A percentile compares a stretch with the other conserved stretches of the same genome.
Evolutionary conservation across 148 eudicot species (phyloP).

Genomic region (Vaccinium myrtillus): DNA sequence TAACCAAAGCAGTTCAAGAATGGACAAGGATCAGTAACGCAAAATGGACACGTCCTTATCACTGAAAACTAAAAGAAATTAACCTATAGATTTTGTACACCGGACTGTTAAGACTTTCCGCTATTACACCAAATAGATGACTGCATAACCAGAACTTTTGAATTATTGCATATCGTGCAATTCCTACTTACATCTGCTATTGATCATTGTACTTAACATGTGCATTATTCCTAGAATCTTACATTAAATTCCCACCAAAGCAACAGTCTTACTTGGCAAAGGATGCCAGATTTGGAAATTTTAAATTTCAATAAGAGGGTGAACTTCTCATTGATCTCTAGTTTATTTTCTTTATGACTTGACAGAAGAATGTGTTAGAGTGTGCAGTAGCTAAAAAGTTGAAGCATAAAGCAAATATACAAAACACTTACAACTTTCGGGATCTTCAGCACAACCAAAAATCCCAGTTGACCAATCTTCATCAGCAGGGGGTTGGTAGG

Average conservation of each 20-base stretch:
- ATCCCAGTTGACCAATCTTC: constrained; percentile 56
- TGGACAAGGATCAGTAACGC: background rate
- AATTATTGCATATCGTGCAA: background rate
- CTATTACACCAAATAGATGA: background rate
- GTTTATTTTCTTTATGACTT: background rate
- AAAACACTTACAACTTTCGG: constrained; percentile 38
- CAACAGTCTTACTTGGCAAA: background rate
- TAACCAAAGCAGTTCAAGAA: constrained; percentile 7
- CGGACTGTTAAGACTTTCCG: background rate
- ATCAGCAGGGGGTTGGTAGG: constrained; percentile 44
- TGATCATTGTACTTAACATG: background rate
- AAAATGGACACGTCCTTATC: background rate
- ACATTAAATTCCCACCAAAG: background rate
- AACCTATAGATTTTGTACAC: background rate
- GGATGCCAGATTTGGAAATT: too few relatives aligned
- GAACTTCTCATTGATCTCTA: background rate
- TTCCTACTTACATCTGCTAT: background rate
- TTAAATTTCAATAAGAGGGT: background rate
- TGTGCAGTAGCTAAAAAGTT: background rate
- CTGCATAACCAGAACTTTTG: too few relatives aligned
- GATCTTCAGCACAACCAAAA: constrained; percentile 46
- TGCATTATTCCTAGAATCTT: too few relatives aligned
- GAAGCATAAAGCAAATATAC: background rate
- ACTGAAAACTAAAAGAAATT: background rate
- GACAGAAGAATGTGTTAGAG: background rate